Evolutionary conservation across 495 filamentous ascomycete genomes (phyloP), one percentile per base, ranked within the genome.

Genomic region (Lophiostoma macrostomum): DNA sequence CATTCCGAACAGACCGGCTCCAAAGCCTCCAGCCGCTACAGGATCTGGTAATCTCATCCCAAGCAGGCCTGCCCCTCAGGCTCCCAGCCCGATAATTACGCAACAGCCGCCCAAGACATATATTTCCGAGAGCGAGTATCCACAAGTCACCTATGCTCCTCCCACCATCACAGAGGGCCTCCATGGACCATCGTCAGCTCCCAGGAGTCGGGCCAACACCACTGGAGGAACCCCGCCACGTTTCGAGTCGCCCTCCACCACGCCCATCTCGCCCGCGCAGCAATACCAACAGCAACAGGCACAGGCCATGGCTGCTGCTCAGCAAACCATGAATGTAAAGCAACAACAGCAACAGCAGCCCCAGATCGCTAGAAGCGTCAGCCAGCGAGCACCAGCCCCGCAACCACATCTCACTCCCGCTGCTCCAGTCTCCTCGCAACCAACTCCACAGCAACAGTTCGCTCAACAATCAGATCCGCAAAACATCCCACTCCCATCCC

Each of bases 211-310:
- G 23, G 65, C 69, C 13, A 70, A 72, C 49, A 72, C 67, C 10
- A 60, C 64, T 5, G 69, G 67, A 22, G 54, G 56, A 25, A 60
- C 50, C 11, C 60, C 60, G 6, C 55, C 56, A 5, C 60, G 47
- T 14, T 59, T 60, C 27, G 60, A 64, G 13, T 56, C 60, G 12
- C 56, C 60, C 8, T 66, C 63, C 3, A 63, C 67, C 11, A 70
- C 72, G 5, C 20, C 56, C 2, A 53, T 48, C 11, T 60, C 56
- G n/a, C 56, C 56, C 25, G 72, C 79, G 3, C 69, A 67, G n/a
- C 75, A 76, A 42, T 91, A 91, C 65, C 88, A 91, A 67, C 87
- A 90, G 62, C 88, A 94, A 52, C 90, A 94, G 66, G 84, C 90
- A 59, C 82, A 87, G 32, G 81, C 85, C 16, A 83, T 90, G 78